These are phyloP conservation scores for Zymoseptoria brevis DNA, from an alignment of 2,329 filamentous ascomycete species.

Conservation along the genomic window DNA sequence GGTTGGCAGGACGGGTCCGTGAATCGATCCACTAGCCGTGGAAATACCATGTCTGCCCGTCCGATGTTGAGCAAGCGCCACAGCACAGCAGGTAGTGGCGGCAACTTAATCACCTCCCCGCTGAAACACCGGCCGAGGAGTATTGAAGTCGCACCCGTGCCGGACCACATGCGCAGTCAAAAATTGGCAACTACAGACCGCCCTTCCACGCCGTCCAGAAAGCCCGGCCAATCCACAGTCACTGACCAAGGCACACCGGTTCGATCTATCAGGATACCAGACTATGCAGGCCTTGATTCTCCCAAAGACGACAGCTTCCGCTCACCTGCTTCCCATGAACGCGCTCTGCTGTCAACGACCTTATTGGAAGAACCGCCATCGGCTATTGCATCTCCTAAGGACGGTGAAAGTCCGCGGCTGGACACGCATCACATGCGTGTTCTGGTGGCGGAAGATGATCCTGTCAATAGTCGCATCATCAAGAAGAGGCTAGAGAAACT, in stretches of 20 bases:
- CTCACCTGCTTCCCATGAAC: not conserved
- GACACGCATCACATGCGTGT: slow-evolving; percentile 49
- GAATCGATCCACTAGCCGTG: slow-evolving; percentile 15
- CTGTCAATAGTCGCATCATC: slow-evolving; percentile 75
- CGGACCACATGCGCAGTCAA: slow-evolving; percentile 20
- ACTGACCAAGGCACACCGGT: slow-evolving; percentile 36
- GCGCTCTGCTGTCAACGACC: not conserved
- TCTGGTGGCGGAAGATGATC: slow-evolving; percentile 79
- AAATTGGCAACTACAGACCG: not conserved
- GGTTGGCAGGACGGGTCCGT: slow-evolving; percentile 20
- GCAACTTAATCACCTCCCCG: slow-evolving; percentile 7
- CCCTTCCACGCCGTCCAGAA: slow-evolving; percentile 18
- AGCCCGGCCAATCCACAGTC: slow-evolving; percentile 34
- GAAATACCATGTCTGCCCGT: slow-evolving; percentile 9
- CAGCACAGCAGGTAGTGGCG: slow-evolving; percentile 12
- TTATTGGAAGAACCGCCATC: not conserved
- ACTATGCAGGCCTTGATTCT: slow-evolving; percentile 14
- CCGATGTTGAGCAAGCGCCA: slow-evolving; percentile 23
- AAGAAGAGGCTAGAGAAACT: slow-evolving; percentile 70
- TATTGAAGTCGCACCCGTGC: slow-evolving; percentile 11
- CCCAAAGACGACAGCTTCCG: slow-evolving; percentile 21
- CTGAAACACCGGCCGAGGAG: slow-evolving; percentile 15
- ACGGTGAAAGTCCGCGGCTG: slow-evolving; percentile 1
- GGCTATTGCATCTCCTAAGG: not conserved
- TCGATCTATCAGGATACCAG: slow-evolving; percentile 40